Conservation (phyloP, 139 green algal genomes). For the Yamagishiella unicocca region DNA sequence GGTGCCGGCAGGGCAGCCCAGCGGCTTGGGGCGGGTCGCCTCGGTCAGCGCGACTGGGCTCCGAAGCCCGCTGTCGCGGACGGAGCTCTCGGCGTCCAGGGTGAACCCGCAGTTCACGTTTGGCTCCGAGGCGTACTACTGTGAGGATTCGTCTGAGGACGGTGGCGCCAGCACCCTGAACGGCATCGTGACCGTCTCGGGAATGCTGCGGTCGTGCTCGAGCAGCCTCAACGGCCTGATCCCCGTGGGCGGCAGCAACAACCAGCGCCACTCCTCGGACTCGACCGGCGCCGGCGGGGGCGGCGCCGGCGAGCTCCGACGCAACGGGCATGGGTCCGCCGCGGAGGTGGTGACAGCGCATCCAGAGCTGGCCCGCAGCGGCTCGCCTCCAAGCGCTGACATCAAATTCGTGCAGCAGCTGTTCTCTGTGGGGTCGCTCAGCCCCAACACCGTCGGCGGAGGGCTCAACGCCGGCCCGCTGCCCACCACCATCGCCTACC, state of each 20-base stretch:
- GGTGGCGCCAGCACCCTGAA: conserved; percentile 2
- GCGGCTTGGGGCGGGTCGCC: not conserved
- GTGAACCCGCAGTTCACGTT: not conserved
- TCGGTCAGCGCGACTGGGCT: not conserved
- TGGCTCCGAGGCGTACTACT: not conserved
- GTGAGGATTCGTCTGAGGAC: not conserved
- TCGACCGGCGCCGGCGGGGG: not conserved
- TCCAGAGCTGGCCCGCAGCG: too few relatives aligned
- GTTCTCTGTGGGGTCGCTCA: not conserved
- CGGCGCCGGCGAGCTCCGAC: not conserved
- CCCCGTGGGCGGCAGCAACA: not conserved
- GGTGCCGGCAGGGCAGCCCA: not conserved
- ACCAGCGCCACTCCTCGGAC: too few relatives aligned
- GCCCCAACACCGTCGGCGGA: not conserved
- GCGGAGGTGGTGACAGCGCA: too few relatives aligned
- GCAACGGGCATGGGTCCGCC: too few relatives aligned
- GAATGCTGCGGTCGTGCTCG: not conserved
- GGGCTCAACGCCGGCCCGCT: not conserved
- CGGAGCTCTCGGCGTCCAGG: not conserved
- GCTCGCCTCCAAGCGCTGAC: too few relatives aligned
- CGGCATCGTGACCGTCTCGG: not conserved
- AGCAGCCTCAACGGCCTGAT: not conserved
- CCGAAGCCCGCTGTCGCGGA: not conserved
- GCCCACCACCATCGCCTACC: not conserved
- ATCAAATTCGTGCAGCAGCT: not conserved